Evolutionary conservation across 2,329 filamentous ascomycete genomes (phyloP).

Genomic region (Volutella citrinella): DNA sequence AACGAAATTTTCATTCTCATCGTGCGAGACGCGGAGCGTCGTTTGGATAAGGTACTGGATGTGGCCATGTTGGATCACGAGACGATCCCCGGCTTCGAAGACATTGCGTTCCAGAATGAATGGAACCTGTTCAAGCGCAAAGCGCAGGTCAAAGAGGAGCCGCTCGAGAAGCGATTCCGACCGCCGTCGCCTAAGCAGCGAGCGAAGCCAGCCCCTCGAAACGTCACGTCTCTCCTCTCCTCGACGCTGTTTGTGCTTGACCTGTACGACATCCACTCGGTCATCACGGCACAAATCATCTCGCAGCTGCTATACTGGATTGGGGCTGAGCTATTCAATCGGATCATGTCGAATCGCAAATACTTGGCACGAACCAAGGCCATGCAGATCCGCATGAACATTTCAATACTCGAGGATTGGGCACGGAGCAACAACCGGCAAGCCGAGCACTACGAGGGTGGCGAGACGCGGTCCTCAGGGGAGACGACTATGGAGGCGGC

Average conservation of each 20-base stretch:
- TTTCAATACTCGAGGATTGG: conserved; percentile 95
- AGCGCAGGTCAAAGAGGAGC: conserved; percentile 84
- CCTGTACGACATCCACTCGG: conserved; percentile 97
- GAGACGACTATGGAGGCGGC: conserved; percentile 85
- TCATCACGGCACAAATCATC: conserved; percentile 88
- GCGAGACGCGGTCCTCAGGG: conserved; percentile 78
- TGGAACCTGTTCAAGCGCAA: conserved; percentile 97
- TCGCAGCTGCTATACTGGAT: conserved; percentile 96
- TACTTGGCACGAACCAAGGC: conserved; percentile 95
- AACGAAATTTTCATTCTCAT: conserved; percentile 99
- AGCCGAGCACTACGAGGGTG: conserved; percentile 92
- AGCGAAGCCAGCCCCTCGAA: conserved; percentile 87
- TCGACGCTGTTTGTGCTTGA: conserved; percentile 97
- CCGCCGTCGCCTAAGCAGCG: conserved; percentile 91
- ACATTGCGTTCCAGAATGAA: conserved; percentile 95
- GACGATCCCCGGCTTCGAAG: conserved; percentile 95
- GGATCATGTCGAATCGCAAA: conserved; percentile 93
- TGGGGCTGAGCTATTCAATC: conserved; percentile 93
- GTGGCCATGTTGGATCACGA: conserved; percentile 95
- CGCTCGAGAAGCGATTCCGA: conserved; percentile 83
- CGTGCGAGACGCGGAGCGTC: conserved; percentile 89
- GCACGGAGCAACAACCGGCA: conserved; percentile 88
- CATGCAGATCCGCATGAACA: conserved; percentile 99
- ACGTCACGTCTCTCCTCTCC: conserved; percentile 91
- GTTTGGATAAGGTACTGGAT: conserved; percentile 94